Percentiles rank a stretch among this genome's conserved stretches.
Conservation (phyloP, 1,284 basidiomycete species). For the Neonothopanus nambi region DNA sequence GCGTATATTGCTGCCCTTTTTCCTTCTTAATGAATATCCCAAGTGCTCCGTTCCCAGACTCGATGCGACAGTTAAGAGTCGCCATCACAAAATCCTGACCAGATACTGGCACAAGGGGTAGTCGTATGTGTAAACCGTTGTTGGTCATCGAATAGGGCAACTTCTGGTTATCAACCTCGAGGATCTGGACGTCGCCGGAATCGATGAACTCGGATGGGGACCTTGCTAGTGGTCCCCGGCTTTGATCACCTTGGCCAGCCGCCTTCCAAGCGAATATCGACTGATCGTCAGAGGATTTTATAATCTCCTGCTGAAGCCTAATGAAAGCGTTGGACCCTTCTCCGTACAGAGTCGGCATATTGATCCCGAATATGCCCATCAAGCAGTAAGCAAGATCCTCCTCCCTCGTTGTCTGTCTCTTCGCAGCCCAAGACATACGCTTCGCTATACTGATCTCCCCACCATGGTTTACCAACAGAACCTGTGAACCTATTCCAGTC, state of each 20-base stretch:
- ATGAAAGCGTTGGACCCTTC: slow-evolving; percentile 1
- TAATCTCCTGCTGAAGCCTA: slow-evolving; percentile 2
- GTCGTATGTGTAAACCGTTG: not conserved
- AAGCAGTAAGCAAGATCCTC: slow-evolving; percentile 3
- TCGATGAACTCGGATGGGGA: not conserved
- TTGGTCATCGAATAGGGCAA: slow-evolving; percentile 1
- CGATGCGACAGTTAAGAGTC: not conserved
- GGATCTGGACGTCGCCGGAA: not conserved
- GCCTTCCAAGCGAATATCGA: slow-evolving; percentile 1
- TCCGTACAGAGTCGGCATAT: slow-evolving; percentile 1
- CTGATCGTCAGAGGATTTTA: not conserved
- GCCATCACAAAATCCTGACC: not conserved
- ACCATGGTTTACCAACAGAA: not conserved
- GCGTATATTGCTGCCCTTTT: slow-evolving; percentile 6
- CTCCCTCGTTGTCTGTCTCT: not conserved
- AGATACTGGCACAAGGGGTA: not conserved
- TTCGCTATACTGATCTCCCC: not conserved
- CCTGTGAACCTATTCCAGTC: not conserved
- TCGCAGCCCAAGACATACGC: slow-evolving; percentile 1
- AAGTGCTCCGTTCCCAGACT: not conserved
- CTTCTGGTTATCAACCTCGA: not conserved
- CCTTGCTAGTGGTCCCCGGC: not conserved
- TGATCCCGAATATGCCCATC: slow-evolving; percentile 1
- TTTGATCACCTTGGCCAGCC: not conserved
- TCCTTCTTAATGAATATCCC: slow-evolving; percentile 1